Conservation (phyloP, 1,284 basidiomycete species). For the Sanghuangporus sanghuang region DNA sequence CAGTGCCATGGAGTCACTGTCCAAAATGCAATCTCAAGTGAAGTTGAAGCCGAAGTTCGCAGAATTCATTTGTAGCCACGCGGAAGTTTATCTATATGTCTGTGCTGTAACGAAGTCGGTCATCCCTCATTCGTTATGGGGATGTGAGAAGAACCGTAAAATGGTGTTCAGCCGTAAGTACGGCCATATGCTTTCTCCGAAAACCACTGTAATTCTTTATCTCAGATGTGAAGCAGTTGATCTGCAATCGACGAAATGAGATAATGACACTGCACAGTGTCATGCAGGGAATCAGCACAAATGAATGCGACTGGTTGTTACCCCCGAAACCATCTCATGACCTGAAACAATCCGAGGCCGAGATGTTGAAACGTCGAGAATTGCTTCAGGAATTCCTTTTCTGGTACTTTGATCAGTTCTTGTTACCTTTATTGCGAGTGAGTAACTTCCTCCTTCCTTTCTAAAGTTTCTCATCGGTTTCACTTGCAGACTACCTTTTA, state of each 20-base stretch:
- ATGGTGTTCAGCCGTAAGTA: constrained; percentile 56
- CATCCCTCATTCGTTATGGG: constrained; percentile 78
- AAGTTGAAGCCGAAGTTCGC: constrained; percentile 70
- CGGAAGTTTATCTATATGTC: constrained; percentile 72
- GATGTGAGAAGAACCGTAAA: constrained; percentile 65
- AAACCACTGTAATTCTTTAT: neutral
- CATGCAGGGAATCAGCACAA: constrained; percentile 72
- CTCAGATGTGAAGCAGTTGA: constrained; percentile 67
- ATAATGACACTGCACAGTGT: constrained; percentile 75
- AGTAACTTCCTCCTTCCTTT: neutral
- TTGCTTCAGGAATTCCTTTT: constrained; percentile 82
- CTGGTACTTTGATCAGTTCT: constrained; percentile 89
- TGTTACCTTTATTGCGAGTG: constrained; percentile 79
- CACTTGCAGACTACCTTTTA: constrained; percentile 84
- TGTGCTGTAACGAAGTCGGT: constrained; percentile 62
- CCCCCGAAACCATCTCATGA: constrained; percentile 38
- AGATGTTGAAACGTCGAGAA: constrained; percentile 69
- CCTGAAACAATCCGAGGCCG: constrained; percentile 53
- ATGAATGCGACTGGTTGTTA: constrained; percentile 80
- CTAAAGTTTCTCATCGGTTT: neutral
- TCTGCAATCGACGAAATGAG: constrained; percentile 77
- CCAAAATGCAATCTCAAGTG: constrained; percentile 41
- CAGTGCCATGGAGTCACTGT: constrained; percentile 21
- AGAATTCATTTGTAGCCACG: constrained; percentile 65
- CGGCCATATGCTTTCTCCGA: neutral